phyloP scores from a whole-genome alignment of 352 stramenopile species.

The Pythium periplocum region DNA sequence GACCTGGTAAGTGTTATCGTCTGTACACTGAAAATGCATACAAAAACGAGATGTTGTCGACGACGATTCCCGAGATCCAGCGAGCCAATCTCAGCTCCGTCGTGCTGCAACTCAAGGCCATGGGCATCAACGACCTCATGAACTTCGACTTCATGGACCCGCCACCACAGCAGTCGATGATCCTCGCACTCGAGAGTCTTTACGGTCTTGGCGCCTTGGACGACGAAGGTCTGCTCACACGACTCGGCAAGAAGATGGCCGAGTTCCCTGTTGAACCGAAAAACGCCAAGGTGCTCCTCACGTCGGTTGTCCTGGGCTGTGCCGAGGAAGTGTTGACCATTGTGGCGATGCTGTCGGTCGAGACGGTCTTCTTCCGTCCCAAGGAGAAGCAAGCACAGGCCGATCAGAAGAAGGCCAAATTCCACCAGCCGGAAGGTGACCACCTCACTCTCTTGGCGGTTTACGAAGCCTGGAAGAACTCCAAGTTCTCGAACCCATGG shows the following conservation, averaged over 20 bases:
- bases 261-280: slow-evolving; percentile 99
- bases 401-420: slow-evolving; percentile 99
- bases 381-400: slow-evolving; percentile 98
- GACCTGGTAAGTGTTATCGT: slow-evolving; percentile 98
- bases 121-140: slow-evolving; percentile 99
- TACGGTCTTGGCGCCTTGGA: slow-evolving; percentile 97
- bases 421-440: slow-evolving; percentile 98
- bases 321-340: slow-evolving; percentile 99
- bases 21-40: slow-evolving; percentile 99
- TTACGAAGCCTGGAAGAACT: slow-evolving; percentile 98
- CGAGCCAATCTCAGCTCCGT: slow-evolving; percentile 97
- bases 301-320: slow-evolving; percentile 96
- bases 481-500: slow-evolving; percentile 98
- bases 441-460: slow-evolving; percentile 97
- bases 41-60: slow-evolving; percentile 96
- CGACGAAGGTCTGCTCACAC: slow-evolving; percentile 91
- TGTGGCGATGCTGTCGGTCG: slow-evolving; percentile 97
- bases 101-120: slow-evolving; percentile 98
- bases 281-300: slow-evolving; percentile 98
- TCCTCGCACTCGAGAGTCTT: slow-evolving; percentile 97
- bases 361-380: slow-evolving; percentile 98
- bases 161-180: slow-evolving; percentile 94
- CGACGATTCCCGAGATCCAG: slow-evolving; percentile 99
- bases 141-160: slow-evolving; percentile 99
- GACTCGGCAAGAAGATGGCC: slow-evolving; percentile 98